Evolutionary conservation across 352 stramenopile genomes (phyloP), one percentile per base, ranked within the genome.

Genomic region (Phytophthora fragariaefolia): DNA sequence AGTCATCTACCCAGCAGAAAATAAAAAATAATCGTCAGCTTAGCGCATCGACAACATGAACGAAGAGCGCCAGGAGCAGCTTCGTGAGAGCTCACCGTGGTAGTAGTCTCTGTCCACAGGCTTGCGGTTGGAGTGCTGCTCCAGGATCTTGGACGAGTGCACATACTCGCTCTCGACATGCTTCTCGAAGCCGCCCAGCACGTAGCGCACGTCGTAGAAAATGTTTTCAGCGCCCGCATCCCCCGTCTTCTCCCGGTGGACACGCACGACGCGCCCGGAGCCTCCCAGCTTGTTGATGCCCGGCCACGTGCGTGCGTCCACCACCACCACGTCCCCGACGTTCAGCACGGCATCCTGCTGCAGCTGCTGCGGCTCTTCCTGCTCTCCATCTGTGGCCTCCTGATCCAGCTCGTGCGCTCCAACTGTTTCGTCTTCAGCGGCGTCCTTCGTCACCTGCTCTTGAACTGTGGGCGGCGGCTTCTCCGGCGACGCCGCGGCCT

Each of bases 281-380:
- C 89, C 89, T 51, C 89, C 89, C 13, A 76, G 78, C 50, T 96
- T 96, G 60, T 96, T 96, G 60, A 96, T 96, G 0, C 89, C 87
- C 5, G 89, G 89, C 89, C 89, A 95, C 24, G 89, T 96, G 0
- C 89, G 84, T 43, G 81, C 77, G 9, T 90, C 80, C 47, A 93
- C 85, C 27, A 87, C 71, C 28, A 92, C 79, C 1, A 87, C 18
- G 18, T 74, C 77, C 10, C 83, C 80, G 7, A 82, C 71, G 12
- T 79, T 53, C 17, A 90, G 62, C 20, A 71, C 43, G 22, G 20
- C 46, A 34, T 66, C 58, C 23, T 50, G 26, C 12, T 49, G 24
- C 36, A 27, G 1, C 13, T 59, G 4, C 49, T 56, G 5, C 28
- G 20, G 6, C 10, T 63, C 28, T 1, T 66, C 28, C 15, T 65